Percentiles rank a stretch among this genome's conserved stretches.
Conservation (phyloP, 148 eudicot genomes). For the Amaranthus cruentus region DNA sequence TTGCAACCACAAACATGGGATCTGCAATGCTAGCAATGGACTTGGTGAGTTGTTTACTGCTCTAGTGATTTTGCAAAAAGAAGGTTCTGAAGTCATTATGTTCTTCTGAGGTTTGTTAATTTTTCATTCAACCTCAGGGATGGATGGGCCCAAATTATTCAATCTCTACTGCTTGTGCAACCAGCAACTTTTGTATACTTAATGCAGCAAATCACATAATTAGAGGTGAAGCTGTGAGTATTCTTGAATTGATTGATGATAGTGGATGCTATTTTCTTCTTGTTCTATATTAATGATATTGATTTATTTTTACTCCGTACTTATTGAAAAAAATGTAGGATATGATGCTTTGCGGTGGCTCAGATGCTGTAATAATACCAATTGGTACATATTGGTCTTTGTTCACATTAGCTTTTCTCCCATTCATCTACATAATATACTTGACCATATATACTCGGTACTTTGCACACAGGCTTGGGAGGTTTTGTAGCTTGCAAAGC, state of each 20-base stretch:
- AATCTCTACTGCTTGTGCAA: conserved; percentile 96
- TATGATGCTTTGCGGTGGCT: conserved; percentile 96
- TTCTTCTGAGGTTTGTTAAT: conserved; percentile 14
- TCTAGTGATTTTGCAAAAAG: background rate
- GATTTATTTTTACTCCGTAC: background rate
- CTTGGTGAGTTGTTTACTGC: conserved; percentile 47
- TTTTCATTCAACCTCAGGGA: conserved; percentile 47
- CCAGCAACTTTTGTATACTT: conserved; percentile 91
- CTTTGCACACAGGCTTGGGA: conserved; percentile 67
- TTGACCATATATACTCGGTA: conserved; percentile 1
- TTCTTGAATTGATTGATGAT: conserved; percentile 14
- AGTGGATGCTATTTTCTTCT: conserved; percentile 6
- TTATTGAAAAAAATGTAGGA: conserved; percentile 41
- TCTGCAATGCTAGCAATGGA: conserved; percentile 98
- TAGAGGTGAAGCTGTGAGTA: conserved; percentile 94
- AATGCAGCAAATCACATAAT: conserved; percentile 92
- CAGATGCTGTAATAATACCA: conserved; percentile 85
- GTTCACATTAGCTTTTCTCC: conserved; percentile 9
- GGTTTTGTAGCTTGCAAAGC: conserved; percentile 96
- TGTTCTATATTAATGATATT: background rate
- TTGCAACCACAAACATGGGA: conserved; percentile 96
- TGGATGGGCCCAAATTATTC: conserved; percentile 99
- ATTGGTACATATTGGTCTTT: conserved; percentile 47
- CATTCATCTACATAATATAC: conserved; percentile 5
- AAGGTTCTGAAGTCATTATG: conserved; percentile 6